Percentiles rank a stretch among this genome's conserved stretches.
phyloP scores from a whole-genome alignment of 768 basidiomycete genomes.

The Guyanaporus albipodus region DNA sequence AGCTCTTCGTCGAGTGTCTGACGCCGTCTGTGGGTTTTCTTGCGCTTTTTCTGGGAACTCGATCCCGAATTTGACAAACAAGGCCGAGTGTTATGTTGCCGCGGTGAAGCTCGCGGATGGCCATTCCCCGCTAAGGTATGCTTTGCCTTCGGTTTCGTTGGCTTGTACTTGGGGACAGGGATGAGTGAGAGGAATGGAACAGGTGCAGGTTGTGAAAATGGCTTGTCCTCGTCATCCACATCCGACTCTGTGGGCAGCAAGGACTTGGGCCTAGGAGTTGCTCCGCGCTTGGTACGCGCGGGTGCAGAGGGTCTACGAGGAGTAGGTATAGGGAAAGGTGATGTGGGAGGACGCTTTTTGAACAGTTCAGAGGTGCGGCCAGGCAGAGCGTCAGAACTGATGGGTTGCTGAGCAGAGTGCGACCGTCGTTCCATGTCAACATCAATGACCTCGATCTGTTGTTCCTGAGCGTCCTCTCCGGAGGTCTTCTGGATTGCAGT shows the following conservation, averaged over 20 bases:
- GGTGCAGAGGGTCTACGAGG: conserved; percentile 60
- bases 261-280: conserved; percentile 28
- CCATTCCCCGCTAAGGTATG: conserved; percentile 15
- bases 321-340: conserved; percentile 52
- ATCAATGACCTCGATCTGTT: conserved; percentile 33
- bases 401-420: conserved; percentile 8
- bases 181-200: conserved; percentile 26
- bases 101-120: conserved; percentile 7
- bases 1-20: conserved; percentile 69
- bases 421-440: conserved; percentile 33
- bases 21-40: conserved; percentile 31
- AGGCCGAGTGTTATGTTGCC: background rate
- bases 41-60: conserved; percentile 16
- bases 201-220: background rate
- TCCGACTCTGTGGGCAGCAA: conserved; percentile 15
- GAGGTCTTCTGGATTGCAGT: background rate
- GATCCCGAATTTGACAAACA: conserved; percentile 12
- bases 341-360: conserved; percentile 57
- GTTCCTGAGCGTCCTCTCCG: background rate
- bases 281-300: conserved; percentile 39
- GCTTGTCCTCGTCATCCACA: conserved; percentile 26
- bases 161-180: conserved; percentile 10
- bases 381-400: conserved; percentile 8
- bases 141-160: conserved; percentile 16
- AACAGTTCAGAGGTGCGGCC: conserved; percentile 39